Conservation (phyloP, 2,329 filamentous ascomycete genomes). For the Colletotrichum navitas region DNA sequence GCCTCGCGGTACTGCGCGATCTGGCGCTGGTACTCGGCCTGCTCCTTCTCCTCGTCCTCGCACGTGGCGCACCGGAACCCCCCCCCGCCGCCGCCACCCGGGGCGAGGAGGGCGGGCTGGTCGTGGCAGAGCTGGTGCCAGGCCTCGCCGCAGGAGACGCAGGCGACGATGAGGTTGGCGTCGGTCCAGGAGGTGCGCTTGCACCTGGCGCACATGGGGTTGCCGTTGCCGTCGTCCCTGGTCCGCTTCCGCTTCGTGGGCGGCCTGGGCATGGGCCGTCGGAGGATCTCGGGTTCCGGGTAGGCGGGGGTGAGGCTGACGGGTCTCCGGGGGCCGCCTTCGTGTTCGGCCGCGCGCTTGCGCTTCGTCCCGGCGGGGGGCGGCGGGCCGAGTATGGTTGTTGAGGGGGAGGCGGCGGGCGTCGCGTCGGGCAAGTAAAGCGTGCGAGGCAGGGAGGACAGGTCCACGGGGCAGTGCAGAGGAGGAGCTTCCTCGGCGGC, state of each 20-base stretch:
- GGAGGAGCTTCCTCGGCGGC: conserved; percentile 33
- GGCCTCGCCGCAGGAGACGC: conserved; percentile 43
- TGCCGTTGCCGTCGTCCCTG: conserved; percentile 33
- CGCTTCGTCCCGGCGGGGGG: conserved; percentile 27
- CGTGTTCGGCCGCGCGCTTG: conserved; percentile 12
- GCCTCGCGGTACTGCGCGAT: conserved; percentile 41
- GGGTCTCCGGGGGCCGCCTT: background rate
- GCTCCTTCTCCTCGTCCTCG: conserved; percentile 41
- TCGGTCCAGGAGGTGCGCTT: conserved; percentile 41
- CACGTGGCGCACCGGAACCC: conserved; percentile 44
- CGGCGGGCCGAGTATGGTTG: background rate
- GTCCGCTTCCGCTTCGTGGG: conserved; percentile 39
- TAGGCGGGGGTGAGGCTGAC: background rate
- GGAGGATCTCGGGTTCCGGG: conserved; percentile 2
- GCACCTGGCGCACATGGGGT: conserved; percentile 44
- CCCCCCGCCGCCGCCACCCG: background rate
- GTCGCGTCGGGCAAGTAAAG: conserved; percentile 8
- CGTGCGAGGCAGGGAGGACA: conserved; percentile 30
- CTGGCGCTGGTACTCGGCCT: conserved; percentile 38
- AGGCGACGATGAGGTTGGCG: conserved; percentile 45
- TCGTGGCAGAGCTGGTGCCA: conserved; percentile 47
- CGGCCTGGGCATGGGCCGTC: conserved; percentile 24
- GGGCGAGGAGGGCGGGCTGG: background rate
- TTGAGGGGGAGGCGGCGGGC: background rate
- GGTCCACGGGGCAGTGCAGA: conserved; percentile 35